Percentiles rank a stretch among this genome's conserved stretches.
Evolutionary conservation across 768 basidiomycete genomes (phyloP).

Genomic region (Mycena maculata): DNA sequence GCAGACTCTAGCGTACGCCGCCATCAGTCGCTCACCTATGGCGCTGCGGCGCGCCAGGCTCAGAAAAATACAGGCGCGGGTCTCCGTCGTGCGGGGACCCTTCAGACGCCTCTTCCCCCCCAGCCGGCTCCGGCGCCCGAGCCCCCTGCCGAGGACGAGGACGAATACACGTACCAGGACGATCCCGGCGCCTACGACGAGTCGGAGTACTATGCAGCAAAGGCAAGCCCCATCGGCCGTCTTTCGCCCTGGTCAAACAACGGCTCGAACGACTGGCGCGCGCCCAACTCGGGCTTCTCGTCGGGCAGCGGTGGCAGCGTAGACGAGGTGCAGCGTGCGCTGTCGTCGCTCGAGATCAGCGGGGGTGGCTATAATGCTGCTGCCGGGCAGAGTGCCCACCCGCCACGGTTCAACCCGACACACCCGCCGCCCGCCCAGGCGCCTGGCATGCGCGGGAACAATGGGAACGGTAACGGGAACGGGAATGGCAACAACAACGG

Average conservation of each 20-base stretch:
- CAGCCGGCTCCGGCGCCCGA: constrained; percentile 56
- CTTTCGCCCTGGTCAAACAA: constrained; percentile 69
- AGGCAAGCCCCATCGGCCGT: constrained; percentile 69
- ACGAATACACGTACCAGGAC: constrained; percentile 62
- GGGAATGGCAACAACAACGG: constrained; percentile 41
- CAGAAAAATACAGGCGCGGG: constrained; percentile 61
- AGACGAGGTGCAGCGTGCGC: constrained; percentile 82
- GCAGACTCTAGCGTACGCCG: constrained; percentile 78
- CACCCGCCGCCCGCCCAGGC: constrained; percentile 61
- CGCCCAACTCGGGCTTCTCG: constrained; percentile 44
- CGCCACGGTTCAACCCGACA: constrained; percentile 75
- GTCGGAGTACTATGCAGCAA: constrained; percentile 63
- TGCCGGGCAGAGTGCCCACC: constrained; percentile 66
- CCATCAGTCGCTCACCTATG: constrained; percentile 83
- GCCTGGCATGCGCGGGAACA: constrained; percentile 53
- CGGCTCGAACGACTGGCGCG: constrained; percentile 36
- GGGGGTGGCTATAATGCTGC: constrained; percentile 49
- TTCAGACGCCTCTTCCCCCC: constrained; percentile 64
- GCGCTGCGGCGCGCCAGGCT: constrained; percentile 63
- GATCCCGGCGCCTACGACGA: constrained; percentile 70
- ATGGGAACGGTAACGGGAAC: constrained; percentile 36
- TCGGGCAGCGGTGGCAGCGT: constrained; percentile 54
- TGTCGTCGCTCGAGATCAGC: constrained; percentile 75
- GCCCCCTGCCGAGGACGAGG: constrained; percentile 62
- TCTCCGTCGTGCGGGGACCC: constrained; percentile 82